A percentile compares a stretch with the other conserved stretches of the same genome.
These are phyloP conservation scores for Zoysia pacifica DNA, from an alignment of 176 grass and related monocot genomes.

Conservation along the genomic window DNA sequence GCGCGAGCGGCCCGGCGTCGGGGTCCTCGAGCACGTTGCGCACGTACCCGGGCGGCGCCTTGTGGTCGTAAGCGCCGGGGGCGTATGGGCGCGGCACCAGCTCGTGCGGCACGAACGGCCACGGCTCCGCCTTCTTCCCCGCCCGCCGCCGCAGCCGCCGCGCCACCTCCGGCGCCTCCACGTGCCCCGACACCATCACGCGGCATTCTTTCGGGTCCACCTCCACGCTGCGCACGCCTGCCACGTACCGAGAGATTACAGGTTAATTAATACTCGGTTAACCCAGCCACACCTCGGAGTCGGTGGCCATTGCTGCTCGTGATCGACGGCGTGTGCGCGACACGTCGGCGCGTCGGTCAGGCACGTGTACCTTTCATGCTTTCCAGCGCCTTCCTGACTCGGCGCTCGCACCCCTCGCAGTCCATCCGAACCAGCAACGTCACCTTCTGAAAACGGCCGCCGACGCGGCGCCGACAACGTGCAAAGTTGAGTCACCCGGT, in stretches of 20 bases:
- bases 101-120: slow-evolving; percentile 74
- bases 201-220: slow-evolving; percentile 60
- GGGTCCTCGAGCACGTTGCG: slow-evolving; percentile 54
- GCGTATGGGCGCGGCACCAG: slow-evolving; percentile 58
- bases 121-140: slow-evolving; percentile 62
- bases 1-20: slow-evolving; percentile 42
- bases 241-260: neutral
- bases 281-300: too few species aligned
- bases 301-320: neutral
- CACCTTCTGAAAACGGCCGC: slow-evolving; percentile 37
- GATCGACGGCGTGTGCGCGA: too few species aligned
- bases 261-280: neutral
- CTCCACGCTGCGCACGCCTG: slow-evolving; percentile 41
- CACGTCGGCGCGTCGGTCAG: neutral
- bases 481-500: neutral
- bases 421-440: slow-evolving; percentile 68
- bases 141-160: slow-evolving; percentile 44
- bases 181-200: slow-evolving; percentile 59
- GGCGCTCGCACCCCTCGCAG: slow-evolving; percentile 77
- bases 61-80: slow-evolving; percentile 74
- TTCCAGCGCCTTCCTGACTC: slow-evolving; percentile 52
- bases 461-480: neutral
- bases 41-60: slow-evolving; percentile 68
- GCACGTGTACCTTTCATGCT: slow-evolving; percentile 51
- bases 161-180: slow-evolving; percentile 55